Evolutionary conservation across 306 rosid genomes (phyloP), one percentile per base, ranked within the genome.

Genomic region (Delonix regia): DNA sequence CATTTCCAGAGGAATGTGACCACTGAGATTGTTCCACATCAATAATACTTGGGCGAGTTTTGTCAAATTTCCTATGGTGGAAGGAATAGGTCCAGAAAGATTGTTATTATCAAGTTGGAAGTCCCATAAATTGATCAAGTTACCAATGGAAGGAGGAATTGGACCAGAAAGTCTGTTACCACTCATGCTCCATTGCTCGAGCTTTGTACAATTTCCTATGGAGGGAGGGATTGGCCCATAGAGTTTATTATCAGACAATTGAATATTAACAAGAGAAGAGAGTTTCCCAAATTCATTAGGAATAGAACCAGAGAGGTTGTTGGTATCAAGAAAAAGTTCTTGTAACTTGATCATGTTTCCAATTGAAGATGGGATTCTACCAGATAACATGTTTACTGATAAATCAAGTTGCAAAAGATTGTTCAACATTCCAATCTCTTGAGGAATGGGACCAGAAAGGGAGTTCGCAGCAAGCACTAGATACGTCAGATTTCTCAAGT

Each of bases 51-150:
- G 33, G 62, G 16, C 6, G 4, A 64, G 70, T 1, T 19, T 64
- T 64, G 70, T 64, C 48, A 64, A 64, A 11, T 64, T 64, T 36
- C 70, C 70, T 36, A 64, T 38, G 13, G 70, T 36, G 48, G 70
- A 9, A n/a, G 49, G 70, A 64, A 64, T 38, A 9, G 48, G 9
- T n/a, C 70, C 70, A n/a, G 49, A 64, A 34, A 63, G 14, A 16
- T n/a, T 38, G n/a, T 64, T 62, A 12, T 7, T 8, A 0, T 1
- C 0, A 16, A 63, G 24, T 1, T 0, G 0, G 67, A 61, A 3
- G 6, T 0, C 0, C 1, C 0, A 0, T 2, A 61, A 30, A 61
- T 2, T 30, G 41, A 61, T 18, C 67, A 15, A 4, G 11, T 61
- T 30, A 0, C 67, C 67, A 16, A 61, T 61, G 41, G 67, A 30